Evolutionary conservation across 2,329 filamentous ascomycete species (phyloP).

Genomic region (Hypoxylon rubiginosum): DNA sequence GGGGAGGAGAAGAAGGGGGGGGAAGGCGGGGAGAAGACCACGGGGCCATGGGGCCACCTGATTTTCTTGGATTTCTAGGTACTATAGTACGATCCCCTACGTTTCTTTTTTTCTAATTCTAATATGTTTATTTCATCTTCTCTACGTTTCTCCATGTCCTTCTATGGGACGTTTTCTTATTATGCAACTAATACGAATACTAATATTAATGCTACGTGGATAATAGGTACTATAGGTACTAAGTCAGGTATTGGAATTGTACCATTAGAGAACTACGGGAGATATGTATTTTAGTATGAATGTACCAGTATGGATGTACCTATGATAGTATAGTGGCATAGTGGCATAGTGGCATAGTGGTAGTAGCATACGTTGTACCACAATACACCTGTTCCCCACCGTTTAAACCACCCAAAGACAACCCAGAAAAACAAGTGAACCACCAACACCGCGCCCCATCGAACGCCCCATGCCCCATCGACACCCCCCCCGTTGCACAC

Average conservation of each 20-base stretch:
- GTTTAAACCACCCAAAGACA: constrained; percentile 1
- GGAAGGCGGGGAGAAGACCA: constrained; percentile 29
- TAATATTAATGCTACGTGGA: too few relatives aligned
- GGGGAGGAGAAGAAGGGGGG: constrained; percentile 3
- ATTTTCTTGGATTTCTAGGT: constrained; percentile 31
- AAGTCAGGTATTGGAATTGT: background rate
- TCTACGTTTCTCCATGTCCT: background rate
- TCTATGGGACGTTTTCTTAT: too few relatives aligned
- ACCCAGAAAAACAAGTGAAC: background rate
- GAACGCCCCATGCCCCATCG: constrained; percentile 4
- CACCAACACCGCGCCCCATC: background rate
- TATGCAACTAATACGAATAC: too few relatives aligned
- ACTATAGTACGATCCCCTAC: too few relatives aligned
- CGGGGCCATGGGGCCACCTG: constrained; percentile 47
- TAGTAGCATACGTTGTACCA: background rate
- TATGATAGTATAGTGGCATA: too few relatives aligned
- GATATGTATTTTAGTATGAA: background rate
- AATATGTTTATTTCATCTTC: too few relatives aligned
- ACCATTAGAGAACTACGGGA: background rate
- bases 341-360: background rate
- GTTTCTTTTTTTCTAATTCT: background rate
- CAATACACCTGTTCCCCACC: constrained; percentile 23
- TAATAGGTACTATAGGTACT: too few relatives aligned
- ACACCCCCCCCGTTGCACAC: constrained; percentile 17
- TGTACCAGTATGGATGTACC: too few relatives aligned